Conservation (phyloP, 2,329 filamentous ascomycete genomes). For the Paraphoma chrysanthemicola region DNA sequence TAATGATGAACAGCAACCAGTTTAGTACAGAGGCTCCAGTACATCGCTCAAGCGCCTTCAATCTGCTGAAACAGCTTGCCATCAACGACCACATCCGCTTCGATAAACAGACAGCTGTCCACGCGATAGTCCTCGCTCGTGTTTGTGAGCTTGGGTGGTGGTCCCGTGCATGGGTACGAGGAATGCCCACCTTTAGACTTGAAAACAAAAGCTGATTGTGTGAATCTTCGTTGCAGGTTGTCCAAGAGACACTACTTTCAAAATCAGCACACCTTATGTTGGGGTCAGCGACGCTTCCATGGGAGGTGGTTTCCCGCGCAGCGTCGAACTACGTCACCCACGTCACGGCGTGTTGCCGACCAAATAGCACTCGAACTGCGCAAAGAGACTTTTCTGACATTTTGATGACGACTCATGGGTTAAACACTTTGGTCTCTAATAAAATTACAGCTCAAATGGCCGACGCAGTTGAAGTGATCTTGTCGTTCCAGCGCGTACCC, state of each 20-base stretch:
- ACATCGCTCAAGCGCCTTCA: too few relatives aligned
- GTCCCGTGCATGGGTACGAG: neutral
- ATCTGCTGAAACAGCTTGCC: too few relatives aligned
- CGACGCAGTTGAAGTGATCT: neutral
- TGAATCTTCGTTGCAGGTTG: neutral
- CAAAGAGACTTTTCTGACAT: too few relatives aligned
- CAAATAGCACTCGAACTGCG: too few relatives aligned
- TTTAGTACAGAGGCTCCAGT: too few relatives aligned
- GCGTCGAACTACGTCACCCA: neutral
- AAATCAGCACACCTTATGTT: neutral
- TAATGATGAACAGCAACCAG: too few relatives aligned
- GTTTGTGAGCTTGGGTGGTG: neutral
- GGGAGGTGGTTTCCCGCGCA: neutral
- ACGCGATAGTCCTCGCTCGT: neutral
- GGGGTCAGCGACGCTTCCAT: neutral
- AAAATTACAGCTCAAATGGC: neutral
- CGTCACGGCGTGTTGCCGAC: neutral
- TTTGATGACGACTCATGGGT: too few relatives aligned
- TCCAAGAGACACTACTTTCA: neutral
- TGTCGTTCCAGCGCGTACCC: neutral
- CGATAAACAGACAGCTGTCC: too few relatives aligned
- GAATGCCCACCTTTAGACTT: too few relatives aligned
- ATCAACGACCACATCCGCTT: too few relatives aligned
- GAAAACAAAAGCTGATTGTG: too few relatives aligned
- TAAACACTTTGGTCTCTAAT: neutral